These are phyloP conservation scores for Naganishia sp. DNA, from an alignment of 1,284 basidiomycete genomes.

Conservation along the genomic window DNA sequence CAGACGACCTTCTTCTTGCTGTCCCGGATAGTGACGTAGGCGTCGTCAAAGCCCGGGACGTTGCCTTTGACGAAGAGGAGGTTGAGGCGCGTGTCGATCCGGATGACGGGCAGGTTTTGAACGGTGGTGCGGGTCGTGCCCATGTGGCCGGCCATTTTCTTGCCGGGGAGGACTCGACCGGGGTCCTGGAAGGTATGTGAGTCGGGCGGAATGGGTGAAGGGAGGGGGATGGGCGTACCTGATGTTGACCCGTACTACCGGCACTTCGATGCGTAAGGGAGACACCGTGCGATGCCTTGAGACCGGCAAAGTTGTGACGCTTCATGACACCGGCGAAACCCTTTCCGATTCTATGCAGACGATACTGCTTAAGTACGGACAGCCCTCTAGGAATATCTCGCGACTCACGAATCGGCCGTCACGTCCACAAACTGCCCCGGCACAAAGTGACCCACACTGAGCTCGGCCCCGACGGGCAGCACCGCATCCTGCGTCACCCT, in stretches of 20 bases:
- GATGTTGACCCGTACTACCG: constrained; percentile 92
- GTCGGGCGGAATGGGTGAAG: constrained; percentile 13
- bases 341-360: constrained; percentile 75
- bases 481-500: constrained; percentile 84
- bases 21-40: constrained; percentile 69
- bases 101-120: constrained; percentile 86
- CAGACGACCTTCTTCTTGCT: constrained; percentile 78
- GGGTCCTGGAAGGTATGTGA: constrained; percentile 67
- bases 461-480: constrained; percentile 82
- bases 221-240: constrained; percentile 60
- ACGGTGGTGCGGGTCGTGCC: constrained; percentile 79
- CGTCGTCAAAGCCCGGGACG: constrained; percentile 60
- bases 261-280: constrained; percentile 90
- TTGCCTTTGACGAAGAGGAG: constrained; percentile 76
- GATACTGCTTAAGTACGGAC: background rate
- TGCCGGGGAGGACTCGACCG: constrained; percentile 90
- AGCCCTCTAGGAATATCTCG: too few relatives aligned
- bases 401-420: constrained; percentile 79
- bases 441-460: constrained; percentile 94
- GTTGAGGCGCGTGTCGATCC: constrained; percentile 81
- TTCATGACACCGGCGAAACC: constrained; percentile 99
- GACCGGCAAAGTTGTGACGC: constrained; percentile 88
- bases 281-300: constrained; percentile 93
- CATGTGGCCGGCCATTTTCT: constrained; percentile 97
- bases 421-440: constrained; percentile 97